These are phyloP conservation scores for Cruciata laevipes DNA, from an alignment of 257 asterid species.

Conservation along the genomic window DNA sequence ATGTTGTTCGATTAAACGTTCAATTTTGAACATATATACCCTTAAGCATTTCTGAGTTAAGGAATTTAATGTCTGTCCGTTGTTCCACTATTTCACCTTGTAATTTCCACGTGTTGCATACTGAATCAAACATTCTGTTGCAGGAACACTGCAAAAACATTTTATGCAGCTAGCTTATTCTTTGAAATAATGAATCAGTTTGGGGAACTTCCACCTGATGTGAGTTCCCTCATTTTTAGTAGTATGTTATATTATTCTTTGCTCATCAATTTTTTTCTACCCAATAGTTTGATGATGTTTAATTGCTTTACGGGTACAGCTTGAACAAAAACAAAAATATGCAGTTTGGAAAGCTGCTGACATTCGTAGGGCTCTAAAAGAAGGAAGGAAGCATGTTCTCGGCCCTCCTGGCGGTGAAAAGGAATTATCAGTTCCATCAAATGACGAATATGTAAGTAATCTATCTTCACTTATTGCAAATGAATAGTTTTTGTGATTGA, in stretches of 20 bases:
- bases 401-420: slow-evolving; percentile 94
- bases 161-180: no score
- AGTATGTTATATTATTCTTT: no score
- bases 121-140: slow-evolving; percentile 19
- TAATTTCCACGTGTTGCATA: neutral
- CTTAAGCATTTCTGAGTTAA: neutral
- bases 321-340: no score
- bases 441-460: slow-evolving; percentile 43
- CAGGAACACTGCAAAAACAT: slow-evolving; percentile 97
- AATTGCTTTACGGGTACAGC: no score
- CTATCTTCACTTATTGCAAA: neutral
- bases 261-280: no score
- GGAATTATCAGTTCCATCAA: slow-evolving; percentile 39
- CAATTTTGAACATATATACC: neutral
- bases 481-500: neutral
- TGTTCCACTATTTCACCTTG: neutral
- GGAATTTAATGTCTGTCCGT: neutral
- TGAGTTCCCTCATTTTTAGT: no score
- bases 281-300: no score
- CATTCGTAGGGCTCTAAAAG: no score
- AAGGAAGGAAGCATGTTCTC: no score
- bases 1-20: neutral
- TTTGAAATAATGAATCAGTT: no score
- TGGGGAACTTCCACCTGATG: no score
- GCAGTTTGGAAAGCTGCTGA: no score